phyloP scores from a whole-genome alignment of 2,329 filamentous ascomycete species.

The Sclerotinia minor region DNA sequence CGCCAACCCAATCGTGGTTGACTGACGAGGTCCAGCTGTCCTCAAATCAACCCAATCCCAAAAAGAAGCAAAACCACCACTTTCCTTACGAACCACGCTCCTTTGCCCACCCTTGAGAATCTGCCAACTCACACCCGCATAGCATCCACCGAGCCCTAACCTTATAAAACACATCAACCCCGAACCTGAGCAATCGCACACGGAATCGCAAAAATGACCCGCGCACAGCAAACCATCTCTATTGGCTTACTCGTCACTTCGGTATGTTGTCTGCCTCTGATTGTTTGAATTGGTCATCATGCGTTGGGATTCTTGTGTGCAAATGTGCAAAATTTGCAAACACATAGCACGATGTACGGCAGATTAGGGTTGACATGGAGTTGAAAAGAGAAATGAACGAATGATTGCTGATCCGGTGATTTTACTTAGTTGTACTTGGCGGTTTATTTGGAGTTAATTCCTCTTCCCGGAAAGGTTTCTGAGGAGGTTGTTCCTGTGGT shows the following conservation, averaged over 20 bases:
- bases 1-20: slow-evolving; percentile 4
- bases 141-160: slow-evolving; percentile 15
- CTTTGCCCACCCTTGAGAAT: slow-evolving; percentile 30
- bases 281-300: slow-evolving; percentile 16
- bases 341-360: slow-evolving; percentile 23
- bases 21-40: slow-evolving; percentile 27
- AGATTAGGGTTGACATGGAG: slow-evolving; percentile 17
- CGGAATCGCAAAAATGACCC: slow-evolving; percentile 72
- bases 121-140: slow-evolving; percentile 26
- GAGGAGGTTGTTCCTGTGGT: slow-evolving; percentile 87
- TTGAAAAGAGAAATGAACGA: slow-evolving; percentile 7
- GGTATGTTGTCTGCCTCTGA: slow-evolving; percentile 51
- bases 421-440: slow-evolving; percentile 76
- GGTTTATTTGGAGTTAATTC: slow-evolving; percentile 79
- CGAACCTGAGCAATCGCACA: slow-evolving; percentile 21
- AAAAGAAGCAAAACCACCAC: slow-evolving; percentile 14
- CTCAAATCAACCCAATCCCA: slow-evolving; percentile 25
- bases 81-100: slow-evolving; percentile 40
- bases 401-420: slow-evolving; percentile 19
- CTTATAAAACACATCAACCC: slow-evolving; percentile 22
- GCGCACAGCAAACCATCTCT: slow-evolving; percentile 89
- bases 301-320: slow-evolving; percentile 18
- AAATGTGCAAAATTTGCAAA: slow-evolving; percentile 27
- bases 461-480: slow-evolving; percentile 75
- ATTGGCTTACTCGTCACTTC: slow-evolving; percentile 84